Percentiles rank a stretch among this genome's conserved stretches.
Conservation (phyloP, 2,329 filamentous ascomycete species). For the Cadophora sp. region DNA sequence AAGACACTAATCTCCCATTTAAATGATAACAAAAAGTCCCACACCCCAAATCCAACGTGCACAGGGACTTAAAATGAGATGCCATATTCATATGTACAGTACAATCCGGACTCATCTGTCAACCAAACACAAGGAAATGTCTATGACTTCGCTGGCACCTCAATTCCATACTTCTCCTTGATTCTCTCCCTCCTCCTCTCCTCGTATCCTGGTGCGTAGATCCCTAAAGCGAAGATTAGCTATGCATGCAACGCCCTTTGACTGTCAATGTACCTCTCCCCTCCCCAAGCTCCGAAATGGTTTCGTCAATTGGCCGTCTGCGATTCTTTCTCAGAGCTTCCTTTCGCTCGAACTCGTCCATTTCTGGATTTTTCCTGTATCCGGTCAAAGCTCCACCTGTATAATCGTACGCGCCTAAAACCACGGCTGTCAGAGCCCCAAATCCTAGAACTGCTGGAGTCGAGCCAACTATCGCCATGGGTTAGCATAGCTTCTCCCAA, state of each 20-base stretch:
- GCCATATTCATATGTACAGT: conserved; percentile 36
- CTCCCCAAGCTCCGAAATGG: conserved; percentile 70
- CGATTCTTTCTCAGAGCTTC: conserved; percentile 66
- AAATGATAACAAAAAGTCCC: not conserved
- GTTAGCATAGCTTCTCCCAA: conserved; percentile 25
- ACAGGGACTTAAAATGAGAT: not conserved
- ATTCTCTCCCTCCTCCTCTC: conserved; percentile 71
- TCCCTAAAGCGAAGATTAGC: conserved; percentile 54
- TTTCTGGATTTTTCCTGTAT: conserved; percentile 53
- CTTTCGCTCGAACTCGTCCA: conserved; percentile 70
- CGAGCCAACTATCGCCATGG: conserved; percentile 56
- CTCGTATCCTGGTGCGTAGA: conserved; percentile 70
- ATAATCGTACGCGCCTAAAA: conserved; percentile 66
- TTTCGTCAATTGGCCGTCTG: conserved; percentile 68
- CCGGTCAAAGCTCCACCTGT: conserved; percentile 65
- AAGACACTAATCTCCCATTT: not conserved
- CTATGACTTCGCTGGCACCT: conserved; percentile 54
- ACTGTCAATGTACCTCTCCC: conserved; percentile 64
- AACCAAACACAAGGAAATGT: conserved; percentile 27
- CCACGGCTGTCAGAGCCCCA: conserved; percentile 60
- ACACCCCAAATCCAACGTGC: not conserved
- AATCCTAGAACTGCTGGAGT: conserved; percentile 71
- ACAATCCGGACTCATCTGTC: conserved; percentile 17
- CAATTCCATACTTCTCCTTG: conserved; percentile 73
- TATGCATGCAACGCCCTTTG: not conserved